phyloP scores from a whole-genome alignment of 1,284 basidiomycete genomes.

The Schizophyllum amplum region DNA sequence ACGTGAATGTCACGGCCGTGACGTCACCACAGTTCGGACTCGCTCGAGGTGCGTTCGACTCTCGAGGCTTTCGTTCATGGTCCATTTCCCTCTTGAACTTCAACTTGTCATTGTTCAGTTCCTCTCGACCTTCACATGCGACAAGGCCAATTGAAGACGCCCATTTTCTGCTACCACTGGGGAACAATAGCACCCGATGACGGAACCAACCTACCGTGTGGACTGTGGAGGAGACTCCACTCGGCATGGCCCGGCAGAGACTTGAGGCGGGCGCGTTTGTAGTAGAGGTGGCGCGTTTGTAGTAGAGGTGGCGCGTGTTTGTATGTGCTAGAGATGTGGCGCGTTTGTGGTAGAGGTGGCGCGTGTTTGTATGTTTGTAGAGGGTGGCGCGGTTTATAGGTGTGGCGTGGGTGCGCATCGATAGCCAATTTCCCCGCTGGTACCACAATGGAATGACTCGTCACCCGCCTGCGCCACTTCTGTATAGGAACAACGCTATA shows the following conservation, averaged over 20 bases:
- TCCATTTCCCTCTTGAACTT: not conserved
- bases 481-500: too few species aligned
- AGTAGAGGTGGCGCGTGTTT: not conserved
- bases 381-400: too few species aligned
- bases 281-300: not conserved
- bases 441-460: not conserved
- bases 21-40: not conserved
- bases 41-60: not conserved
- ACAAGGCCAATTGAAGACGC: too few species aligned
- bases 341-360: not conserved
- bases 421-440: not conserved
- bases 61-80: too few species aligned
- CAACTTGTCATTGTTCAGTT: not conserved
- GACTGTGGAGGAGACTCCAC: not conserved
- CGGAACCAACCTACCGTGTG: too few species aligned
- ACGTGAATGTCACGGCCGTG: not conserved
- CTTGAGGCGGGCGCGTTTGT: not conserved
- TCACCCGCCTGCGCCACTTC: too few species aligned
- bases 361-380: not conserved
- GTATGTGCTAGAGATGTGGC: too few species aligned
- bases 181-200: too few species aligned
- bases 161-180: too few species aligned
- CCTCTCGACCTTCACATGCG: too few species aligned
- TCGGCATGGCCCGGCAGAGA: not conserved
- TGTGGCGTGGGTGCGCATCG: too few species aligned